phyloP scores from a whole-genome alignment of 2,329 filamentous ascomycete genomes.

The Fusarium abutilonis region DNA sequence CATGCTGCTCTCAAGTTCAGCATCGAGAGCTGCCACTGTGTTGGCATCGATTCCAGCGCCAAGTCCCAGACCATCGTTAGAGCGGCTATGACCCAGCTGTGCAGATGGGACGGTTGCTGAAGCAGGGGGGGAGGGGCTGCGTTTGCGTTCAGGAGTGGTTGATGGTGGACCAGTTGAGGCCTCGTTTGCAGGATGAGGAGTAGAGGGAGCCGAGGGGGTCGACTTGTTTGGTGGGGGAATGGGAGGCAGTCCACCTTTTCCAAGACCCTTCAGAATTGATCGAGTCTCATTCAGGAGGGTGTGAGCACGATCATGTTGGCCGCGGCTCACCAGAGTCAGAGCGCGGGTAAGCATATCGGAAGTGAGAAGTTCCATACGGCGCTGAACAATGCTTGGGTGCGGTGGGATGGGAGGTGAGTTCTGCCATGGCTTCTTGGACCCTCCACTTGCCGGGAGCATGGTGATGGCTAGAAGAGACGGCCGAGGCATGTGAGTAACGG shows the following conservation, averaged over 20 bases:
- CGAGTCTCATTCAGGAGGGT: constrained; percentile 93
- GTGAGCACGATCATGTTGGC: constrained; percentile 92
- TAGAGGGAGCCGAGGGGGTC: constrained; percentile 53
- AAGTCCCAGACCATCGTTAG: constrained; percentile 67
- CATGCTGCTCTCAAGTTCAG: constrained; percentile 86
- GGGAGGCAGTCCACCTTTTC: constrained; percentile 92
- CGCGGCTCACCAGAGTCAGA: constrained; percentile 86
- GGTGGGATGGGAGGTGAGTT: constrained; percentile 86
- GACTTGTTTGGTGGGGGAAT: constrained; percentile 71
- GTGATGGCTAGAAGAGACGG: constrained; percentile 94
- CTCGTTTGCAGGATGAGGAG: constrained; percentile 59
- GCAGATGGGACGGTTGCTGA: constrained; percentile 56
- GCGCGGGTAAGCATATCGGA: constrained; percentile 97
- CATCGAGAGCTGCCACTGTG: constrained; percentile 87
- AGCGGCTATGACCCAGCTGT: constrained; percentile 62
- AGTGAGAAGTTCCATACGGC: constrained; percentile 95
- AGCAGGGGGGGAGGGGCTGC: constrained; percentile 64
- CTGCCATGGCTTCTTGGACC: constrained; percentile 72
- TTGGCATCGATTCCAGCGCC: constrained; percentile 81
- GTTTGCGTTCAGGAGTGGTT: constrained; percentile 64
- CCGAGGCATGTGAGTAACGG: constrained; percentile 83
- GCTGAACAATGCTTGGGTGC: constrained; percentile 92
- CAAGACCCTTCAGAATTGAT: constrained; percentile 93
- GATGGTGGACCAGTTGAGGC: constrained; percentile 53
- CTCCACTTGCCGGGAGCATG: constrained; percentile 79